Base-by-base conservation (phyloP, 106 monocot species). In the Allium sativum region DNA sequence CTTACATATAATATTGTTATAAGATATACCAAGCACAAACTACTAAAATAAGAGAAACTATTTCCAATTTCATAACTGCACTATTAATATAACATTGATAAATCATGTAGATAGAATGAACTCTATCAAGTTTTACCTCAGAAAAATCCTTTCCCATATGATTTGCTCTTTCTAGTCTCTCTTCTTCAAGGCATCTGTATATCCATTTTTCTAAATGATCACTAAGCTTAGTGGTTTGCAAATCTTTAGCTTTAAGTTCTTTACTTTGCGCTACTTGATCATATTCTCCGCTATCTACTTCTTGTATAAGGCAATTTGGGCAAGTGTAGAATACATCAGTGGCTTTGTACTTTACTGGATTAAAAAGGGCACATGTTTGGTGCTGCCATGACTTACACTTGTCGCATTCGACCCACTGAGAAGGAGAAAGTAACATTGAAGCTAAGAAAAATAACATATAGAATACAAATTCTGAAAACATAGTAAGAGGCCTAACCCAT, bases 331-430 rank as follows among this genome's bases (percentile, higher is more conserved):
- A 79, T 40, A 67, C 65, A 12, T 74, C 62, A 41, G 59, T 55
- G 54, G 54, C 73, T 17, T 81, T 61, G 40, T 84, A 77, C 56
- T 55, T 71, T 62, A 62, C 79, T 14, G 68, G 58, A 66, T 93
- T 93, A 58, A 88, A 93, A 65, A 93, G 87, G 62, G 77, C 73
- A 68, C 92, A 93, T 13, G 84, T 75, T 58, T 93, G 79, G 69
- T 93, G 92, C 55, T 84, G 88, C 92, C 92, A 84, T n/a, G 69
- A 57, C 45, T 85, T 82, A 45, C 70, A 75, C 52, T 87, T 92
- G 45, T 73, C 76, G 63, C 92, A 93, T n/a, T 84, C 77, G 40
- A 93, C 84, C 87, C 87, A 84, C 92, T 88, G 81, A 77, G 86
- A 16, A 79, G 74, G 12, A 82, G 77, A 85, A 15, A 86, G 79